Evolutionary conservation across 1,139 yeast species (phyloP), one percentile per base, ranked within the genome.

Genomic region (Lodderomyces pseudojiufengensis): DNA sequence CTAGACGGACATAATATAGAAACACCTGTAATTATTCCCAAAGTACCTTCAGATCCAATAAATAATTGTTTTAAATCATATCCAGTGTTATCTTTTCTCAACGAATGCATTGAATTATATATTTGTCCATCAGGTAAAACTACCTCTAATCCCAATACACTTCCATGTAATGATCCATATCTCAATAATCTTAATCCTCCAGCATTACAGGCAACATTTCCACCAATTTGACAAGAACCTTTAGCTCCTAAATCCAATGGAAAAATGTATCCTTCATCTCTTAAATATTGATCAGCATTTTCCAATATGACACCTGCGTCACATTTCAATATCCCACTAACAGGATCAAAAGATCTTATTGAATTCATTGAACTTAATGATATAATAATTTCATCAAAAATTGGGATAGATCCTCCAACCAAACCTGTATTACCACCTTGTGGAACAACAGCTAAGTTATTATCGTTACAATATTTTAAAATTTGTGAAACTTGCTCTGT

Each of bases 391-490:
- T 90, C 98, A 57, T 90, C 98, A 58, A 88, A 92, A 2, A 90
- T 81, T 0, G 98, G 97, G 21, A 81, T 79, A 2, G 95, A 84
- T 2, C 97, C 98, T 40, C 97, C 98, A 26, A 92, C 98, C 36
- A 90, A 74, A 13, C 97, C 97, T 3, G 97, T 90, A 60, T 90
- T 90, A 44, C 98, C 98, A 54, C 97, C 96, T 61, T 92, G 97
- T 9, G 98, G 97, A 5, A 87, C 96, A 31, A 90, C 81, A 0
- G 97, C 96, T 26, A 90, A 63, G 43, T 72, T 76, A 34, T 80
- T 65, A 23, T 81, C 85, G 54, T 85, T 84, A 68, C 97, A 87
- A 60, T 87, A 84, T 56, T 80, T 79, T 52, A 92, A 56, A 44
- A 92, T 86, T 49, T 76, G 54, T 3, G 92, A 72, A 14, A 92